A percentile compares a stretch with the other conserved stretches of the same genome.
phyloP scores from a whole-genome alignment of 192 early-diverging fungal genomes.

The Linnemannia schmuckeri region DNA sequence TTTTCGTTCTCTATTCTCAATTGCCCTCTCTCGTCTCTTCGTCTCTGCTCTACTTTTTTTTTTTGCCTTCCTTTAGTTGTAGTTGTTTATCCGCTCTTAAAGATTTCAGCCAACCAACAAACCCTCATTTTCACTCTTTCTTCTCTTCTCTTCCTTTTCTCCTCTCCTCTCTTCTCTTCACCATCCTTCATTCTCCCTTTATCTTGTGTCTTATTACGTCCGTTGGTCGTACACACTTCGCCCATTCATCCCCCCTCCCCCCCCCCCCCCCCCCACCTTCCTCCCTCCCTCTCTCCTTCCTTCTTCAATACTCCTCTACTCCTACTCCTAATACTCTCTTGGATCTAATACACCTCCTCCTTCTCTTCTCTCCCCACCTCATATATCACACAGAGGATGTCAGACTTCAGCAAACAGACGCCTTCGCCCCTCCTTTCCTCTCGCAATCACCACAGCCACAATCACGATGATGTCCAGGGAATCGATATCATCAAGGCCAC shows the following conservation, averaged over 20 bases:
- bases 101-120: neutral
- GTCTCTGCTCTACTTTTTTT: neutral
- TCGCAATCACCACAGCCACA: neutral
- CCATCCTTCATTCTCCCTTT: neutral
- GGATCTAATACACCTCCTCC: neutral
- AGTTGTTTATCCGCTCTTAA: neutral
- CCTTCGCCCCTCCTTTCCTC: neutral
- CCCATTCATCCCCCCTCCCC: neutral
- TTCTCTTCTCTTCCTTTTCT: neutral
- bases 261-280: neutral
- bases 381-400: neutral
- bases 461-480: conserved; percentile 31
- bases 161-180: no score
- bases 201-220: neutral
- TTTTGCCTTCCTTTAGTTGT: neutral
- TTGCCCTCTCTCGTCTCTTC: neutral
- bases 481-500: conserved; percentile 52
- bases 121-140: neutral
- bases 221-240: neutral
- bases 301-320: neutral
- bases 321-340: neutral
- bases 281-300: neutral
- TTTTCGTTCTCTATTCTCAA: neutral
- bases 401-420: neutral
- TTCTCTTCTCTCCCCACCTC: neutral